A percentile compares a stretch with the other conserved stretches of the same genome.
These are phyloP conservation scores for Skeletonema marinoi DNA, from an alignment of 108 stramenopile species.

Conservation along the genomic window DNA sequence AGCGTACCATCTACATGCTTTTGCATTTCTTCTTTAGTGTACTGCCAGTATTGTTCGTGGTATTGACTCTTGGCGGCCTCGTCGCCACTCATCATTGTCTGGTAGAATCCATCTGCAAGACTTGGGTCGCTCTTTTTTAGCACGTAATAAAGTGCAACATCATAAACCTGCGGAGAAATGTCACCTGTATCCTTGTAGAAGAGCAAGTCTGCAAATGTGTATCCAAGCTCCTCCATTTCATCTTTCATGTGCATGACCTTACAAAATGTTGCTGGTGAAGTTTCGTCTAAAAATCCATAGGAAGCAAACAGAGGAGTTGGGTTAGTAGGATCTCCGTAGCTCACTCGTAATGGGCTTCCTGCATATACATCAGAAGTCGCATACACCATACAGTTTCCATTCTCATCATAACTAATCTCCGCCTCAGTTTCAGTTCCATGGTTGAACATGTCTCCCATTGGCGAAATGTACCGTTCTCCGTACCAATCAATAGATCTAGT, in stretches of 20 bases:
- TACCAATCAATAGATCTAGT: slow-evolving; percentile 51
- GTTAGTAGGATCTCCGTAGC: slow-evolving; percentile 59
- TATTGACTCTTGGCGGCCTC: slow-evolving; percentile 53
- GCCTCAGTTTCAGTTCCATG: slow-evolving; percentile 63
- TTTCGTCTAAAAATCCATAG: slow-evolving; percentile 68
- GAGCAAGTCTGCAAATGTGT: slow-evolving; percentile 57
- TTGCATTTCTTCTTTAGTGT: slow-evolving; percentile 54
- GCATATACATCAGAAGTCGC: slow-evolving; percentile 54
- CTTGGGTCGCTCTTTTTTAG: slow-evolving; percentile 23
- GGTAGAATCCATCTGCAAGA: slow-evolving; percentile 46
- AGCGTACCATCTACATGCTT: slow-evolving; percentile 62
- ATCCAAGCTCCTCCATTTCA: slow-evolving; percentile 63
- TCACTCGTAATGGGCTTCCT: slow-evolving; percentile 51
- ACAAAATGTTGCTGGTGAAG: slow-evolving; percentile 68
- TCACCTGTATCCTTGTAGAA: slow-evolving; percentile 71
- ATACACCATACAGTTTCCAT: slow-evolving; percentile 57
- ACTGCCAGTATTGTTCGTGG: slow-evolving; percentile 58
- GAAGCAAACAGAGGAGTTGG: slow-evolving; percentile 60
- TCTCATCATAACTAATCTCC: slow-evolving; percentile 53
- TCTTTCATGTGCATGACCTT: slow-evolving; percentile 58
- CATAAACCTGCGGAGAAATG: slow-evolving; percentile 59
- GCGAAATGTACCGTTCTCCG: slow-evolving; percentile 52
- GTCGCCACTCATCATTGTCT: slow-evolving; percentile 55
- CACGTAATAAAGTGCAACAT: slow-evolving; percentile 57
- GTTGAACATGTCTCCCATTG: slow-evolving; percentile 72